Conservation (phyloP, 1,284 basidiomycete genomes). For the Lentinus polychrous region DNA sequence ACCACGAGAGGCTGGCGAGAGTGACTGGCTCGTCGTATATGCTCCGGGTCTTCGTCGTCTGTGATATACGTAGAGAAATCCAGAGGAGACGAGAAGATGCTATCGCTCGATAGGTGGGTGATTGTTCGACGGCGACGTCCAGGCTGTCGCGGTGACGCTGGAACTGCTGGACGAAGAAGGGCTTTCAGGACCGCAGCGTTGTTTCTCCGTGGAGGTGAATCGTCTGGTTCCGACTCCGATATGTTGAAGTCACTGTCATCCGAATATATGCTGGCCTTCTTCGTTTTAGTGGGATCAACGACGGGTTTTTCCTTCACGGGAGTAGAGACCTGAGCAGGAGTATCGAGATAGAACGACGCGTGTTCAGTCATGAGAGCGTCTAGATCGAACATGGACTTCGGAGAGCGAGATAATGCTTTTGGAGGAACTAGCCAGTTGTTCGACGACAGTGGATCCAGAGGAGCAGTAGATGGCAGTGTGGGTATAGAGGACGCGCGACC, state of each 20-base stretch:
- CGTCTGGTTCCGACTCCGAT: conserved; percentile 8
- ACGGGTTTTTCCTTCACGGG: conserved; percentile 20
- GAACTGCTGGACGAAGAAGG: conserved; percentile 4
- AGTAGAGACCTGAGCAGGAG: conserved; percentile 25
- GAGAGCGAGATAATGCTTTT: conserved; percentile 19
- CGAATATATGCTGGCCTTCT: conserved; percentile 1
- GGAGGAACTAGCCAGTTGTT: conserved; percentile 27
- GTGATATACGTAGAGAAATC: conserved; percentile 25
- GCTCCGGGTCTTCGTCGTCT: conserved; percentile 10
- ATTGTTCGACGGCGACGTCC: conserved; percentile 22
- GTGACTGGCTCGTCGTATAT: background rate
- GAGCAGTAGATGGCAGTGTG: conserved; percentile 11
- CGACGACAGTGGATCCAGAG: conserved; percentile 16
- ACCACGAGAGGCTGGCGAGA: background rate
- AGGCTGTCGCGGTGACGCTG: conserved; percentile 9
- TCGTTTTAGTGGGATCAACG: conserved; percentile 11
- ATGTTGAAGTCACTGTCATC: conserved; percentile 17
- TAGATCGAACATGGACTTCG: conserved; percentile 14
- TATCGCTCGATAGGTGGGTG: conserved; percentile 24
- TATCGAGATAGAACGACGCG: conserved; percentile 24
- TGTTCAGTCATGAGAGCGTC: conserved; percentile 17
- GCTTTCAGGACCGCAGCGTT: background rate
- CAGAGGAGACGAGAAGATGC: conserved; percentile 29
- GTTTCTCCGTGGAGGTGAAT: conserved; percentile 11
- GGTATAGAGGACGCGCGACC: conserved; percentile 23